A percentile compares a stretch with the other conserved stretches of the same genome.
Evolutionary conservation across 768 basidiomycete genomes (phyloP).

Genomic region (Ephemerocybe angulata): DNA sequence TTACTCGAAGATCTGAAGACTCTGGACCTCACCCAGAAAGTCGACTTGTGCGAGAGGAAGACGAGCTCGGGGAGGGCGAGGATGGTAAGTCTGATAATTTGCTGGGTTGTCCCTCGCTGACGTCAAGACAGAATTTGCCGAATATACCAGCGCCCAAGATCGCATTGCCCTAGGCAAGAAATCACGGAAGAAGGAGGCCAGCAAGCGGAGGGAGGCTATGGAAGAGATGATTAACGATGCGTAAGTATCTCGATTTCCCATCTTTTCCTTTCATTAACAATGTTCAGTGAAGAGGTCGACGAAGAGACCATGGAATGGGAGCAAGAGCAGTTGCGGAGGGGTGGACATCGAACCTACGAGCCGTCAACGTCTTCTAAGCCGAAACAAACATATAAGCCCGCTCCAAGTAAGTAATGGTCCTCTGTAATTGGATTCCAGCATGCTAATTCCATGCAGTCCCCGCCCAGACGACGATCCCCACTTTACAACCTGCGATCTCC

Average conservation of each 20-base stretch:
- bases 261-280: not conserved
- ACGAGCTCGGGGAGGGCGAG: conserved; percentile 83
- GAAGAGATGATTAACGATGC: conserved; percentile 79
- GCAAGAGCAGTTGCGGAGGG: conserved; percentile 74
- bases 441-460: conserved; percentile 52
- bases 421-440: not conserved
- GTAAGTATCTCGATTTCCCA: conserved; percentile 38
- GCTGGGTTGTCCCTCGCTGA: not conserved
- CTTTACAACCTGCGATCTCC: conserved; percentile 55
- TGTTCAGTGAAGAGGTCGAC: conserved; percentile 67
- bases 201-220: conserved; percentile 64
- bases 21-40: conserved; percentile 84
- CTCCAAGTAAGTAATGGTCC: conserved; percentile 52
- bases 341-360: conserved; percentile 51
- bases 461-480: conserved; percentile 55
- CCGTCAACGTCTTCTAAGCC: conserved; percentile 30
- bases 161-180: conserved; percentile 84
- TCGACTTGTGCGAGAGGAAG: conserved; percentile 78
- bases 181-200: conserved; percentile 66
- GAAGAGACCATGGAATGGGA: conserved; percentile 88
- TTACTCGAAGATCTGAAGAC: conserved; percentile 52
- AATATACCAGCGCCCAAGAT: conserved; percentile 85
- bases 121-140: conserved; percentile 62
- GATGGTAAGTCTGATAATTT: conserved; percentile 55
- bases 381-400: conserved; percentile 65